Base-by-base conservation (phyloP, 2,329 filamentous ascomycete genomes). In the Colletotrichum sidae region DNA sequence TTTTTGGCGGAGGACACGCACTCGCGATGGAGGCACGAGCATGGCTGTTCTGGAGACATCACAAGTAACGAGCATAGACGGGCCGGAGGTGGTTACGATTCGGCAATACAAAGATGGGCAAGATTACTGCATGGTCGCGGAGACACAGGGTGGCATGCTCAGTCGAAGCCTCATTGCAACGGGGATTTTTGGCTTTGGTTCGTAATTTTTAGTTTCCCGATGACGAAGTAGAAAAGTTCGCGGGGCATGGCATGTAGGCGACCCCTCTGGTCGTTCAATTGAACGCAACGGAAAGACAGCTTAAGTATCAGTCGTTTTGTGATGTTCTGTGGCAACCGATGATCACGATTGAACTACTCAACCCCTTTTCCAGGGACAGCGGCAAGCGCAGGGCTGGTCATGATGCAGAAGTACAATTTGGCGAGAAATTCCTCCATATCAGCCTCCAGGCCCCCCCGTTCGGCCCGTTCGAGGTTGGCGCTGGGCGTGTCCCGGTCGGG, bases 41-140 rank as follows among this genome's bases (percentile, higher is more conserved):
- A 44, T 37, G 57, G 62, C 55, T 41, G 45, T 46, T 46, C 53
- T 44, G 54, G 44, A 34, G 55, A 25, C 42, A 54, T 49, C 47
- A 60, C 34, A 65, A 68, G 65, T 64, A 65, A 69, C 56, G 65
- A 69, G 60, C 67, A 69, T 69, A 69, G 67, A 68, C 67, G 64
- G 60, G 56, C 57, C 49, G 65, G 65, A 44, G 53, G 53, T 47
- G 60, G 47, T 54, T 54, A 56, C 55, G 50, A 61, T 53, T 51
- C 58, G 60, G 56, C 67, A 69, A 69, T 68, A 69, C 65, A 68
- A 56, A 54, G 60, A 61, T 55, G 63, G 58, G 39, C 37, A 59
- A 68, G 60, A 58, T 67, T 65, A 67, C 37, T 54, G 64, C 64
- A 65, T 58, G 54, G 60, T 45, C 50, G 54, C 34, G 54, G 49